Conservation (phyloP, 148 eudicot genomes). For the Silene latifolia region DNA sequence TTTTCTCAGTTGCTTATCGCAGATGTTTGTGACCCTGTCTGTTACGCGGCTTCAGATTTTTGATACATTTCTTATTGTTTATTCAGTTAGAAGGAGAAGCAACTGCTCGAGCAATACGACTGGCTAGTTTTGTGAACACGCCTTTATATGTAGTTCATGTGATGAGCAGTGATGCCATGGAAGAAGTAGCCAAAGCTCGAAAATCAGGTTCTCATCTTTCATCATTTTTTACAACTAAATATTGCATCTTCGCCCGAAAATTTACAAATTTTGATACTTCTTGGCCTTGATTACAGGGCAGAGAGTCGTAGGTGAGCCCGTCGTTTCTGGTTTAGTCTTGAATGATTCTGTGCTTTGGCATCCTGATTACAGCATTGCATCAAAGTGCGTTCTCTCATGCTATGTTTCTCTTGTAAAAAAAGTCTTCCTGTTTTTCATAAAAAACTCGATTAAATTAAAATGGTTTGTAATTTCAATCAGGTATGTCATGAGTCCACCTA, state of each 20-base stretch:
- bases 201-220: slow-evolving; percentile 59
- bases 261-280: neutral
- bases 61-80: neutral
- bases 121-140: slow-evolving; percentile 84
- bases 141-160: slow-evolving; percentile 96
- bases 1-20: neutral
- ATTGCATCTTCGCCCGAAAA: neutral
- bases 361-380: slow-evolving; percentile 80
- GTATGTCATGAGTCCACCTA: slow-evolving; percentile 98
- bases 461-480: slow-evolving; percentile 32
- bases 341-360: slow-evolving; percentile 92
- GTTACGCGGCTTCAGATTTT: neutral
- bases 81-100: slow-evolving; percentile 97
- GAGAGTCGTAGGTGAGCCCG: slow-evolving; percentile 86
- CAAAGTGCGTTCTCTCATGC: slow-evolving; percentile 52
- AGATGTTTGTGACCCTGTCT: neutral
- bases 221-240: neutral
- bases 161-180: slow-evolving; percentile 98
- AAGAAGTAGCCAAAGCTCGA: slow-evolving; percentile 89
- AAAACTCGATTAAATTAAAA: neutral
- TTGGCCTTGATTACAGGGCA: slow-evolving; percentile 57
- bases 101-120: slow-evolving; percentile 86
- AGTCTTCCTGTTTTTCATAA: neutral
- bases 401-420: neutral
- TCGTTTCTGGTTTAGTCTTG: slow-evolving; percentile 76